Base-by-base conservation (phyloP, 352 stramenopile species). In the Phytophthora kernoviae region DNA sequence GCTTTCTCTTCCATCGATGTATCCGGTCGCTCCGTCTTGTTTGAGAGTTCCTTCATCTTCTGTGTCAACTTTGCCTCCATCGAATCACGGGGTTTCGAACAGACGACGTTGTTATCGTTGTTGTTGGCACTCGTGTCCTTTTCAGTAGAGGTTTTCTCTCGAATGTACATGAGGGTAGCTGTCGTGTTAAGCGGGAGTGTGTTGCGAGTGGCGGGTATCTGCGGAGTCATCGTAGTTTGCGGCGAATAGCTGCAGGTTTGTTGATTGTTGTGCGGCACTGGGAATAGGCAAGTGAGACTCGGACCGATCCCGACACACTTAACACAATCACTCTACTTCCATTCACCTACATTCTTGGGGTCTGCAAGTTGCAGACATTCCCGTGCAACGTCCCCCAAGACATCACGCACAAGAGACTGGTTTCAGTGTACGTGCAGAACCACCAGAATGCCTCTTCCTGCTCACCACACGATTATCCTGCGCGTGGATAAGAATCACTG, bases 231-330 rank as follows among this genome's bases (percentile, higher is more conserved):
- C 15, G 10, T 39, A 10, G 18, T 9, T 24, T 39, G 26, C 24
- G 24, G 21, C 27, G 30, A 20, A 80, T 96, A 51, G 77, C 92
- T 50, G 87, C 93, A 14, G 82, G 90, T 46, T 93, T 37, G 91
- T 89, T 62, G 27, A 26, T n/a, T 52, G 26, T 5, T 42, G 45
- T 5, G 24, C n/a, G 17, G 8, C 12, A 27, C 27, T 20, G 45
- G n/a, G 45, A 52, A 52, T 52, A 84, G 71, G 72, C 73, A 79
- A 75, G 93, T 87, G 39, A 88, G 64, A 51, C 24, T 6, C 30
- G 26, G 21, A 32, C 40, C 40, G 48, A 37, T 58, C 52, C 20
- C 48, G 18, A 18, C 37, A n/a, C 34, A 41, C 34, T 4, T 12
- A 9, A 17, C 40, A 62, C 54, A 33, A 27, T 11, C 54, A 62